Evolutionary conservation across 495 filamentous ascomycete species (phyloP).

Genomic region (Hyaloscypha hepaticicola): DNA sequence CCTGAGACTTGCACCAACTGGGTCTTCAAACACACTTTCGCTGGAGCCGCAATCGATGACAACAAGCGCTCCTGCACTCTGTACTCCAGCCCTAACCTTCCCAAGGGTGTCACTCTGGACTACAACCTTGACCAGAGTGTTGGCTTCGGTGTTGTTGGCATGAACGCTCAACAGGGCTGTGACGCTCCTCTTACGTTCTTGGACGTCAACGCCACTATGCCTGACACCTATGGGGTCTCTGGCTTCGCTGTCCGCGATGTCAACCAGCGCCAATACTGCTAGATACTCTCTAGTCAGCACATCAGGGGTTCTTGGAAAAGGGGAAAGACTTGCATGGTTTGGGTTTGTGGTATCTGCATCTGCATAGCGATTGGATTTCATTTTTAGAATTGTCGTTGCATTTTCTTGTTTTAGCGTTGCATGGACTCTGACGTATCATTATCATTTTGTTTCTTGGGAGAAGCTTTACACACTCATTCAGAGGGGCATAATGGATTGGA

Average conservation of each 20-base stretch:
- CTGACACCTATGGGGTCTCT: slow-evolving; percentile 16
- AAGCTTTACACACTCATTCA: neutral
- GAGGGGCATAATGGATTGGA: neutral
- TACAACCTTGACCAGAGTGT: slow-evolving; percentile 10
- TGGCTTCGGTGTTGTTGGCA: neutral
- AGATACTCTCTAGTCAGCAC: neutral
- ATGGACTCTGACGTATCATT: neutral
- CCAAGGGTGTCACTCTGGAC: slow-evolving; percentile 13
- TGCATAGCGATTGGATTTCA: neutral
- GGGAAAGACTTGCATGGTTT: neutral
- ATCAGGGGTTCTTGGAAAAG: neutral
- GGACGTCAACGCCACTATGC: neutral
- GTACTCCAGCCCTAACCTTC: slow-evolving; percentile 17
- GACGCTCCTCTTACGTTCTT: slow-evolving; percentile 19
- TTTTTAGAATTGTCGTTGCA: slow-evolving; percentile 2
- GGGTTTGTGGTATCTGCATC: neutral
- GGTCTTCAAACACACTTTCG: slow-evolving; percentile 23
- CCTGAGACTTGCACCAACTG: slow-evolving; percentile 19
- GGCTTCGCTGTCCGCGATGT: slow-evolving; percentile 16
- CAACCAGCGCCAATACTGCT: slow-evolving; percentile 14
- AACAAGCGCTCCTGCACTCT: slow-evolving; percentile 15
- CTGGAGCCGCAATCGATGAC: slow-evolving; percentile 4
- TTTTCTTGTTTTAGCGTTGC: slow-evolving; percentile 14
- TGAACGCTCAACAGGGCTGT: slow-evolving; percentile 15
- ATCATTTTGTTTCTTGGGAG: neutral